Base-by-base conservation (phyloP, 179 eudicot species). In the Heliamphora pulchella region DNA sequence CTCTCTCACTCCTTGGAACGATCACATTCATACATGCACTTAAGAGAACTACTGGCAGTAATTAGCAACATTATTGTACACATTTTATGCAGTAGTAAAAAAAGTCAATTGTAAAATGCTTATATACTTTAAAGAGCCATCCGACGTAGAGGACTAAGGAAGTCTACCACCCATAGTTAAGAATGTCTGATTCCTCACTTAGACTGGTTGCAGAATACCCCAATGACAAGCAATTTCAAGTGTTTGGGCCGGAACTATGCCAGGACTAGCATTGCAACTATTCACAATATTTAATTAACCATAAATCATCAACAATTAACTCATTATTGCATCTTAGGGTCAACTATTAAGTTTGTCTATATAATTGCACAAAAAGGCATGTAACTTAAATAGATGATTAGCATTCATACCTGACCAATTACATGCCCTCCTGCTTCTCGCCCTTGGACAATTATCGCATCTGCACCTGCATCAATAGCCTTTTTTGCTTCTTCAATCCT, bases 401-500 rank as follows among this genome's bases (percentile, higher is more conserved):
- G 47, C 9, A 67, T 76, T 48, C 70, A 65, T 80, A 90, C 98
- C 94, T 94, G 94, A 74, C 97, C 98, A 78, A 94, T 93, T 17
- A 94, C 92, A 87, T 94, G 98, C 18, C 98, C 98, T 64, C 98
- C 98, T 7, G 98, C 98, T 88, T 94, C 98, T 70, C 83, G 84
- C 58, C 98, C 98, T 80, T 94, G 98, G 78, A 94, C 94, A 55
- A 94, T 91, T 79, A 94, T 89, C 31, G 96, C 98, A 85, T 94
- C 97, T 39, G 89, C 98, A 54, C 96, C 98, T 46, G 75, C 92
- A 64, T 81, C 82, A 64, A 88, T 83, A 75, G 93, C 96, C 85
- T 74, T 89, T 81, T 83, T 83, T 17, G 97, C 97, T 80, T 85
- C 93, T 85, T 90, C 90, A 53, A 90, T 80, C 82, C 86, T 93